phyloP scores from a whole-genome alignment of 2,329 filamentous ascomycete genomes.

The Arachnopeziza araneosa region DNA sequence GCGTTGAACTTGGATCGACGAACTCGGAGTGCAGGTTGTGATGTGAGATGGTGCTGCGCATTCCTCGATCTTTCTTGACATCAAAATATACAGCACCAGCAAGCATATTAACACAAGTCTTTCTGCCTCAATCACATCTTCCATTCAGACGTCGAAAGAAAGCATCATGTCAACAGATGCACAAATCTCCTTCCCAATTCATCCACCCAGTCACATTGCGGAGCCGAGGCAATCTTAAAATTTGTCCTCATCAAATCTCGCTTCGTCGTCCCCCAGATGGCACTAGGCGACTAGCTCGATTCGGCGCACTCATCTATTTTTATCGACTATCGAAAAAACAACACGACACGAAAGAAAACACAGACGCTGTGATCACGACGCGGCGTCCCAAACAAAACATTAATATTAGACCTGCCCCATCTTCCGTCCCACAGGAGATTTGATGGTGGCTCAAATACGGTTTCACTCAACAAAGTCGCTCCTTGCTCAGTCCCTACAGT shows the following conservation, averaged over 20 bases:
- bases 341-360: background rate
- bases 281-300: no score
- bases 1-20: background rate
- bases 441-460: background rate
- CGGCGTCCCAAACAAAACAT: background rate
- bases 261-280: background rate
- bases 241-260: background rate
- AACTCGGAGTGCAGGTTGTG: background rate
- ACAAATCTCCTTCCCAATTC: background rate
- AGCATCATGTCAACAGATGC: background rate
- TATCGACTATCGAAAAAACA: background rate
- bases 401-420: background rate
- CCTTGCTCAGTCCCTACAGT: no score
- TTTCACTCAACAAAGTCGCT: no score
- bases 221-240: background rate
- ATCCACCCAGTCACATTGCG: background rate
- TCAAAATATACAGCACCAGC: no score
- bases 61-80: no score
- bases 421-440: background rate
- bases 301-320: background rate
- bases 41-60: background rate
- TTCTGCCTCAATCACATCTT: no score
- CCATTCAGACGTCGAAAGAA: no score
- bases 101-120: no score
- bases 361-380: background rate